Evolutionary conservation across 805 yeast genomes (phyloP).

Genomic region (Saturnispora ahearnii): DNA sequence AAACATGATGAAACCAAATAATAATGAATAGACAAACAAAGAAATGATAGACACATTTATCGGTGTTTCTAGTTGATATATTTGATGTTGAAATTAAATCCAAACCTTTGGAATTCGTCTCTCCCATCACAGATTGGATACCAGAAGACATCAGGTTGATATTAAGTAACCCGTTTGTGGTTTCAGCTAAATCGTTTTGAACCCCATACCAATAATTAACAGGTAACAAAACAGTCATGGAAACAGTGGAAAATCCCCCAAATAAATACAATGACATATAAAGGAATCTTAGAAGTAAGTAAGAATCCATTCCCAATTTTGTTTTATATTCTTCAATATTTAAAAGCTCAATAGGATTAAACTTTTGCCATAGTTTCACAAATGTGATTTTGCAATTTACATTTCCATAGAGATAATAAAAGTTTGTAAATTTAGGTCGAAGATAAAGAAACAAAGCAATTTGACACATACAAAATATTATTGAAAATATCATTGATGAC

Average conservation of each 20-base stretch:
- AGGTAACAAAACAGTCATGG: no score
- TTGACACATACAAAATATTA: constrained; percentile 46
- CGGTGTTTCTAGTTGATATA: constrained; percentile 43
- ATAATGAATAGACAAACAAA: constrained; percentile 47
- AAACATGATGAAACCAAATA: constrained; percentile 44
- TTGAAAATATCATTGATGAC: constrained; percentile 46
- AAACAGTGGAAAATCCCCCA: constrained; percentile 33
- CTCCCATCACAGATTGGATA: no score
- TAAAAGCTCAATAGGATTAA: constrained; percentile 14
- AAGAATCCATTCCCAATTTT: constrained; percentile 62
- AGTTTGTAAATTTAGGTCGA: constrained; percentile 27
- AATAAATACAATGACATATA: constrained; percentile 43
- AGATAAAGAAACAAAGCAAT: constrained; percentile 33
- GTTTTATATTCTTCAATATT: constrained; percentile 33
- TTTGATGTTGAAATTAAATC: constrained; percentile 68
- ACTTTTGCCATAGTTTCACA: constrained; percentile 20
- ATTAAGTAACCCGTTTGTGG: no score
- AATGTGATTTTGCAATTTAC: not conserved
- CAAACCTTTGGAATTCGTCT: constrained; percentile 20
- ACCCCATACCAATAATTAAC: no score
- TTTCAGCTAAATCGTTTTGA: no score
- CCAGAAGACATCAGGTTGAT: no score
- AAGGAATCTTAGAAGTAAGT: constrained; percentile 59
- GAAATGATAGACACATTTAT: constrained; percentile 53
- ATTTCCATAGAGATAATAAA: constrained; percentile 50